Base-by-base conservation (phyloP, 768 basidiomycete species). In the Fomitopsis serialis region DNA sequence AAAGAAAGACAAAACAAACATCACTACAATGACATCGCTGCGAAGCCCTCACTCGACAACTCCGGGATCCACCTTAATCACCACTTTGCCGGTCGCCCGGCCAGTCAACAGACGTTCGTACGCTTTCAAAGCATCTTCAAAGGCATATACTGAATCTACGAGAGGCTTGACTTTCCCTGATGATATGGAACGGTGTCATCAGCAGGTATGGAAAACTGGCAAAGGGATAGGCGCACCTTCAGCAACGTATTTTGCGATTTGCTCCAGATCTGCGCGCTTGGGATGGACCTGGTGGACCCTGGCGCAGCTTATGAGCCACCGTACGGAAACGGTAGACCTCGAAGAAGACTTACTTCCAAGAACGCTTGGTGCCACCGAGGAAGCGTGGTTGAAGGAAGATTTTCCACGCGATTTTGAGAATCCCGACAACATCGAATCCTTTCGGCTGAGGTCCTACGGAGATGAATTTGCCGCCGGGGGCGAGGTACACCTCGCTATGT, bases 41-140 rank as follows among this genome's bases (percentile, higher is more conserved):
- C 11, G 6, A 32, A 32, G 29, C 29, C 42, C 15, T n/a, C 36
- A 36, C 25, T 61, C 53, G 62, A 40, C 55, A 32, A 51, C 57
- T 9, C 52, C 50, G 2, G 64, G 56, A 19, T 73, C 68, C 6
- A 84, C 66, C 55, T 74, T 79, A 22, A 89, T 75, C 2, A 88
- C 73, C 2, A 90, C 75, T 63, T 89, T 89, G 0, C 89, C 89
- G 3, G 72, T 78, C 1, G 84, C 80, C 19, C 78, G 72, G 4
- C 71, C 66, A 1, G 78, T 75, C 75, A 82, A 70, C 8, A 85
- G 62, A 48, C 75, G 72, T 12, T 84, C 82, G 61, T 85, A 91
- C 0, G 87, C 89, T 53, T 78, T 68, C 49, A 78, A 63, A 2
- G 67, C 79, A 5, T 86, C 80, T 32, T 78, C 73, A 47, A 87